phyloP scores from a whole-genome alignment of 345 rosid species.

The Eucalyptus paniculata region DNA sequence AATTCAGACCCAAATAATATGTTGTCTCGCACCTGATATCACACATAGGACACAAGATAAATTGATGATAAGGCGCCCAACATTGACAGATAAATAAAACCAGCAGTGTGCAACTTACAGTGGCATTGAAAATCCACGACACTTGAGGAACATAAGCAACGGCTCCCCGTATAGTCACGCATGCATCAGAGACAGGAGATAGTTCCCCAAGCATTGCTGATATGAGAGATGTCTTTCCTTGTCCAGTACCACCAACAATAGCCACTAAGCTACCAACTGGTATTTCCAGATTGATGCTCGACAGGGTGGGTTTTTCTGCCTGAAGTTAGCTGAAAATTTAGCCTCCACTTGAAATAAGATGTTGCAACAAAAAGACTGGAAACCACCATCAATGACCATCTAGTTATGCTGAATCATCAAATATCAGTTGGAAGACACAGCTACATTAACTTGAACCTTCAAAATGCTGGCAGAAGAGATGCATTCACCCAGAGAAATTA shows the following conservation, averaged over 20 bases:
- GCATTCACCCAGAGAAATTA: background rate
- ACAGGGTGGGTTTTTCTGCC: conserved; percentile 56
- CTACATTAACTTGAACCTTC: background rate
- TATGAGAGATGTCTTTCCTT: conserved; percentile 89
- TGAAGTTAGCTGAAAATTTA: conserved; percentile 1
- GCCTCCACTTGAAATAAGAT: background rate
- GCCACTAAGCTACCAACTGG: conserved; percentile 80
- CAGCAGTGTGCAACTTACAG: conserved; percentile 29
- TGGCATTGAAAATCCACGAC: conserved; percentile 97
- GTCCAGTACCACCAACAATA: conserved; percentile 91
- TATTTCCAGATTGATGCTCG: conserved; percentile 64
- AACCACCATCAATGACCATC: background rate
- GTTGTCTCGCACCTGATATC: conserved; percentile 71
- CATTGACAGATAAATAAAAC: background rate
- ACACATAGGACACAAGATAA: background rate
- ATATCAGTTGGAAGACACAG: background rate
- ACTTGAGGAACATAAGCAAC: conserved; percentile 96
- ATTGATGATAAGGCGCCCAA: background rate
- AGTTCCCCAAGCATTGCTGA: conserved; percentile 97
- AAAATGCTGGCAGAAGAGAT: background rate
- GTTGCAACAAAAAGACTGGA: background rate
- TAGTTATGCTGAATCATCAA: background rate
- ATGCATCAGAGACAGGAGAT: conserved; percentile 36
- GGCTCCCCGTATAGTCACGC: conserved; percentile 57
- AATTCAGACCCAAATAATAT: conserved; percentile 80